Base-by-base conservation (phyloP, 305 asterid genomes). In the Coffea humblotiana region DNA sequence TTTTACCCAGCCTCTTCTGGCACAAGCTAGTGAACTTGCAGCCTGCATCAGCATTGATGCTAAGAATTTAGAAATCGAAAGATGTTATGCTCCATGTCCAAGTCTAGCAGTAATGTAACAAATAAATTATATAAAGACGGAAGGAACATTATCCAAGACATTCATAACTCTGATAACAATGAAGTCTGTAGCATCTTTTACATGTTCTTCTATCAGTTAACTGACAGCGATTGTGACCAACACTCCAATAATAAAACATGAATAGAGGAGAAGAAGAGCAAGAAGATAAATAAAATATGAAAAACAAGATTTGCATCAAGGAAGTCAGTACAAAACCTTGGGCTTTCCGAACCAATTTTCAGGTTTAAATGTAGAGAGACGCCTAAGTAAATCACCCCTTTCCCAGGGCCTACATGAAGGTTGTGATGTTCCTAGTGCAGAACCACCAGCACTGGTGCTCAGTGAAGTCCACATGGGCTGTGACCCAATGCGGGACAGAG, bases 351-450 rank as follows among this genome's bases (percentile, higher is more conserved):
- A 88, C 99, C 99, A 96, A 88, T 93, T 90, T 76, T 90, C 88
- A 79, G 99, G 98, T 83, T 84, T 90, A 88, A 96, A 96, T 54
- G 98, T 96, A 72, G 98, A 94, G 83, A 96, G 97, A 40, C 99
- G 97, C 89, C 96, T 92, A 83, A 96, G 86, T 75, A 96, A 84
- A 88, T 96, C 99, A 84, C 99, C 98, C 89, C 99, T 89, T 87
- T 96, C 99, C 98, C 99, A 96, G 79, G 99, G 99, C 89, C 98
- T 91, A 85, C 99, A 96, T 27, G 98, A 92, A 82, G 97, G 93
- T 85, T 90, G 97, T 69, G 98, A 93, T 32, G 98, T 89, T 83
- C 98, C 99, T 80, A 93, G 90, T 73, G 93, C 94, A 79, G 98
- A 93, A 86, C 97, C 98, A 90, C 92, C 94, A 77, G 92, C 98